A percentile compares a stretch with the other conserved stretches of the same genome.
Conservation (phyloP, 2,329 filamentous ascomycete genomes). For the Trichoderma simmonsii region DNA sequence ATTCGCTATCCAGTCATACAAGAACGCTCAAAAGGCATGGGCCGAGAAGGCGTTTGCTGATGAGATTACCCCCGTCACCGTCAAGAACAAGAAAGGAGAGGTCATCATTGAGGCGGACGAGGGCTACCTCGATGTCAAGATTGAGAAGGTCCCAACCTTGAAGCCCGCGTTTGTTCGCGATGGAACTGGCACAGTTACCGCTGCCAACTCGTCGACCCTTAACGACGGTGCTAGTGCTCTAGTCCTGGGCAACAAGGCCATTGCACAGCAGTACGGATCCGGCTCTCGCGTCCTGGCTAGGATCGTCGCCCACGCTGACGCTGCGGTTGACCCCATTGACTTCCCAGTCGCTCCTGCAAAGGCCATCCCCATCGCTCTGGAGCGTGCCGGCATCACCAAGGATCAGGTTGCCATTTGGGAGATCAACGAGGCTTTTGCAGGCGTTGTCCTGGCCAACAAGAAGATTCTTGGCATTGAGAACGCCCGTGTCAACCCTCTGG, state of each 20-base stretch:
- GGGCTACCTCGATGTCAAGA: constrained; percentile 80
- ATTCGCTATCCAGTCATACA: constrained; percentile 86
- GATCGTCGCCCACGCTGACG: constrained; percentile 83
- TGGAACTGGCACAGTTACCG: constrained; percentile 85
- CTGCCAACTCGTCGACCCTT: constrained; percentile 88
- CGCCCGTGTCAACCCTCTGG: constrained; percentile 80
- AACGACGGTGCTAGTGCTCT: constrained; percentile 93
- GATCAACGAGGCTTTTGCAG: constrained; percentile 97
- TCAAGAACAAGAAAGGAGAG: constrained; percentile 81
- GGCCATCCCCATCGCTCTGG: constrained; percentile 84
- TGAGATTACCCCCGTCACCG: constrained; percentile 84
- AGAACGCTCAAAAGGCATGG: constrained; percentile 89
- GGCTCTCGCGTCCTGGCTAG: constrained; percentile 80
- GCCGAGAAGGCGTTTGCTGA: constrained; percentile 77
- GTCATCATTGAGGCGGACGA: constrained; percentile 79
- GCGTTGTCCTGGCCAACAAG: constrained; percentile 90
- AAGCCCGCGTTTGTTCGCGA: constrained; percentile 90
- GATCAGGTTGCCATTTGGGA: constrained; percentile 95
- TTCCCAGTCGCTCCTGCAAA: constrained; percentile 92
- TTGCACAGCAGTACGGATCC: constrained; percentile 76
- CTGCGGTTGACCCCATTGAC: constrained; percentile 85
- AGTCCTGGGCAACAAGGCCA: constrained; percentile 75
- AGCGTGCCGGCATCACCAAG: constrained; percentile 84
- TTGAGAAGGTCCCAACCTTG: constrained; percentile 79
- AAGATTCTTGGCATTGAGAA: constrained; percentile 82